Evolutionary conservation across 202 grass and related monocot genomes (phyloP).

Genomic region (Bolboschoenoplectus hybrid): DNA sequence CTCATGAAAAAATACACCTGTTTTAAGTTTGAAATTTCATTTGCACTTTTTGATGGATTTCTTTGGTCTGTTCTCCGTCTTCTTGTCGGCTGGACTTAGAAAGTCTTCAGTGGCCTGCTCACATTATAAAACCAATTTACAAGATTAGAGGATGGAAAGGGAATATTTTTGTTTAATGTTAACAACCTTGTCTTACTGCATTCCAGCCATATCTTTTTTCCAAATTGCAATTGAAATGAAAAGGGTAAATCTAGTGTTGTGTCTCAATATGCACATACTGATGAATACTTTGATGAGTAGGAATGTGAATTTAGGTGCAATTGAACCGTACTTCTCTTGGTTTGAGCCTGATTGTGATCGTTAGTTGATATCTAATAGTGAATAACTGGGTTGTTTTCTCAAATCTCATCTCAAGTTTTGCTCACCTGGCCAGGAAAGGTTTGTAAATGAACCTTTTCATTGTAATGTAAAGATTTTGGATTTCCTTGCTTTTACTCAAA

Average conservation of each 20-base stretch:
- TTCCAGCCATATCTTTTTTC: not conserved
- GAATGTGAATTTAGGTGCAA: not conserved
- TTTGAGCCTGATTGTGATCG: not conserved
- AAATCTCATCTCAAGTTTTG: not conserved
- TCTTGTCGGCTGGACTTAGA: too few species aligned
- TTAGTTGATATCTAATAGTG: not conserved
- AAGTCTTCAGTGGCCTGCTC: too few species aligned
- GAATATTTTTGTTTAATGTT: not conserved
- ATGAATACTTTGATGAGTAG: not conserved
- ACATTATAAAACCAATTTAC: not conserved
- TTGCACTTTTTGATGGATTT: too few species aligned
- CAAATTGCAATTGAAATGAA: conserved; percentile 12
- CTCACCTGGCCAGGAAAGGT: not conserved
- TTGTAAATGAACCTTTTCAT: not conserved
- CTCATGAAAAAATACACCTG: too few species aligned
- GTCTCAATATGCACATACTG: not conserved
- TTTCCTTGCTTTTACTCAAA: not conserved
- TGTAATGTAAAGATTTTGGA: not conserved
- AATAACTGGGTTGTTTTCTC: not conserved
- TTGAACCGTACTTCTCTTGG: not conserved
- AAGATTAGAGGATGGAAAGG: not conserved
- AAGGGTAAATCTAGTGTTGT: not conserved
- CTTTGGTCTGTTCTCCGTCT: too few species aligned
- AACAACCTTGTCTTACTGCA: not conserved
- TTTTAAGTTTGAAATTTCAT: too few species aligned